Conservation (phyloP, 441 rosid species). For the Breynia disticha region DNA sequence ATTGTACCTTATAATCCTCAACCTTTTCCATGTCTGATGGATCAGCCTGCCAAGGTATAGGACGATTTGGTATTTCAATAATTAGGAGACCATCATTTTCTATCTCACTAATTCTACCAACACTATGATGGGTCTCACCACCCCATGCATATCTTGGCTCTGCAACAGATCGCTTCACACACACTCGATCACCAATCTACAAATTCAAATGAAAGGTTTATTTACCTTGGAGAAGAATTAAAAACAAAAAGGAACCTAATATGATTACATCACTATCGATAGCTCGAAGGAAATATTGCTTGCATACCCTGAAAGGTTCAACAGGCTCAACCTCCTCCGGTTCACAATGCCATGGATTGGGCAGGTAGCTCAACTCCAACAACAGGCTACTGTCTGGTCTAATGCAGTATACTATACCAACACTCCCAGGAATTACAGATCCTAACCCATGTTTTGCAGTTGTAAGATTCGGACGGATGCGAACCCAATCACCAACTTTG, state of each 20-base stretch:
- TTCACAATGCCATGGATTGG: slow-evolving; percentile 95
- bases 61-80: slow-evolving; percentile 87
- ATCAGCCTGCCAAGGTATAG: slow-evolving; percentile 95
- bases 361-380: slow-evolving; percentile 86
- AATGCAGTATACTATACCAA: slow-evolving; percentile 89
- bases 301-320: slow-evolving; percentile 76
- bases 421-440: slow-evolving; percentile 92
- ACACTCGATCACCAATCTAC: slow-evolving; percentile 88
- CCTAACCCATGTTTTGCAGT: slow-evolving; percentile 97
- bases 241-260: not conserved
- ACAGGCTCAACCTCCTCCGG: slow-evolving; percentile 98
- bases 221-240: not conserved
- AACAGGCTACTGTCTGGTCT: slow-evolving; percentile 95
- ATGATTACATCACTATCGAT: not conserved
- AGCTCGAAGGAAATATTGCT: slow-evolving; percentile 11
- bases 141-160: slow-evolving; percentile 99
- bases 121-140: slow-evolving; percentile 99
- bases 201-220: slow-evolving; percentile 18
- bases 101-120: slow-evolving; percentile 85
- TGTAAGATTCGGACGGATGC: slow-evolving; percentile 91
- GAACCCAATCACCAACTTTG: slow-evolving; percentile 99
- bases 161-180: slow-evolving; percentile 98
- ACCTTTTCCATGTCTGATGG: slow-evolving; percentile 99
- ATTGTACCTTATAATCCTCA: slow-evolving; percentile 84
- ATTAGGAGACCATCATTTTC: slow-evolving; percentile 93